Percentiles rank a stretch among this genome's conserved stretches.
These are phyloP conservation scores for Stephania japonica DNA, from an alignment of 164 flowering plant species.

Conservation along the genomic window DNA sequence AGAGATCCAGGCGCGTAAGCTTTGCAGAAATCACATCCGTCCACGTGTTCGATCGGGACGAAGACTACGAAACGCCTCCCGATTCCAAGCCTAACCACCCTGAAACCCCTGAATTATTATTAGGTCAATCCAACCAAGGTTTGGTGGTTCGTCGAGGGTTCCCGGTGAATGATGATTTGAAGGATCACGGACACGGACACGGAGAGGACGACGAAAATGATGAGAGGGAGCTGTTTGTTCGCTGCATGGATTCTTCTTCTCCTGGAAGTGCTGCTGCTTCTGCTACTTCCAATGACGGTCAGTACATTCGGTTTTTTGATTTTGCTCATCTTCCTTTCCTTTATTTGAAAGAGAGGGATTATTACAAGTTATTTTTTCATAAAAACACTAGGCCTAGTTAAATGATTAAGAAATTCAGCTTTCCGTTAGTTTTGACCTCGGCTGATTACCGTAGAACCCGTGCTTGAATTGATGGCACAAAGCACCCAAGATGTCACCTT, in stretches of 20 bases:
- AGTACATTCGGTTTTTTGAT: slow-evolving; percentile 7
- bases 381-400: too few species aligned
- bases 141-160: slow-evolving; percentile 25
- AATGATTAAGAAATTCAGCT: neutral
- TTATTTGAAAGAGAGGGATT: neutral
- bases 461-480: neutral
- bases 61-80: slow-evolving; percentile 58
- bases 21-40: slow-evolving; percentile 90
- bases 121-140: slow-evolving; percentile 7
- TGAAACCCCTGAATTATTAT: slow-evolving; percentile 5
- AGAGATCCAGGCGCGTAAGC: slow-evolving; percentile 78
- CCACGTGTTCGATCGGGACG: slow-evolving; percentile 79
- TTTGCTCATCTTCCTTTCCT: too few species aligned
- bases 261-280: slow-evolving; percentile 49
- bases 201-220: slow-evolving; percentile 30
- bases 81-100: slow-evolving; percentile 20
- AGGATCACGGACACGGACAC: slow-evolving; percentile 24
- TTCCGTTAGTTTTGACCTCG: neutral
- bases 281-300: slow-evolving; percentile 62
- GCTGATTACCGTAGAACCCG: neutral
- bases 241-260: slow-evolving; percentile 47
- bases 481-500: neutral
- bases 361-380: too few species aligned
- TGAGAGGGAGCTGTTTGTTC: slow-evolving; percentile 39
- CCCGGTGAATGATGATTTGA: slow-evolving; percentile 30